Conservation (phyloP, 2,329 filamentous ascomycete species). For the Fusarium begoniae region DNA sequence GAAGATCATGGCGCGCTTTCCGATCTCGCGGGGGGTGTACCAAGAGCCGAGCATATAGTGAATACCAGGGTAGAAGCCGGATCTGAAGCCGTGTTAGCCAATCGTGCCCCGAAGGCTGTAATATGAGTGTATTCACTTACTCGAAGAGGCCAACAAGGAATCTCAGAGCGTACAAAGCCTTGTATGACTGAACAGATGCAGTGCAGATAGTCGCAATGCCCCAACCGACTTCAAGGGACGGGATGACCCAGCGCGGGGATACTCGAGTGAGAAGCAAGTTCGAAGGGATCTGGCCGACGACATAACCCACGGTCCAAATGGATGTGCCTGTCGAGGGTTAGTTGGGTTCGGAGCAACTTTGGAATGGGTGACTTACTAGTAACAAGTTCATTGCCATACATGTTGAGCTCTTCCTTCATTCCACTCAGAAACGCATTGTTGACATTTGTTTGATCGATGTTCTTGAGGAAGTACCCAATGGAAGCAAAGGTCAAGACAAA, state of each 20-base stretch:
- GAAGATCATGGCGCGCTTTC: constrained; percentile 33
- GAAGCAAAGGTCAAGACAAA: constrained; percentile 49
- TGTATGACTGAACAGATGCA: constrained; percentile 6
- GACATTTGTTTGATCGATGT: constrained; percentile 53
- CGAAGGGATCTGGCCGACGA: constrained; percentile 38
- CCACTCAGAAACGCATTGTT: constrained; percentile 48
- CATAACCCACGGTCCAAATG: constrained; percentile 38
- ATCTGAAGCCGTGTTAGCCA: constrained; percentile 52
- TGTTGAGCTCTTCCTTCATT: constrained; percentile 35
- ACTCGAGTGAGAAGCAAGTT: constrained; percentile 36
- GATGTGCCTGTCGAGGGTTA: constrained; percentile 10
- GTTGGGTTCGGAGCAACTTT: not conserved
- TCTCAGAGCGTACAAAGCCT: constrained; percentile 22
- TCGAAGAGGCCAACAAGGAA: constrained; percentile 36
- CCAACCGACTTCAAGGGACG: constrained; percentile 23
- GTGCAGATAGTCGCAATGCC: constrained; percentile 14
- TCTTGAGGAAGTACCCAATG: constrained; percentile 47
- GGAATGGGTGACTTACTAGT: constrained; percentile 12
- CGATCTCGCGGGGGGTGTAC: constrained; percentile 36
- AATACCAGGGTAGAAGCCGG: constrained; percentile 57
- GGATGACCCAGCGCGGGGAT: constrained; percentile 13
- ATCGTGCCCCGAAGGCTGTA: constrained; percentile 38
- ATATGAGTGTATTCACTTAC: not conserved
- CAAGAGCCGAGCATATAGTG: constrained; percentile 37
- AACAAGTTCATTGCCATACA: constrained; percentile 36